Evolutionary conservation across 2,329 filamentous ascomycete species (phyloP).

Genomic region (Aspergillus viridinutans): DNA sequence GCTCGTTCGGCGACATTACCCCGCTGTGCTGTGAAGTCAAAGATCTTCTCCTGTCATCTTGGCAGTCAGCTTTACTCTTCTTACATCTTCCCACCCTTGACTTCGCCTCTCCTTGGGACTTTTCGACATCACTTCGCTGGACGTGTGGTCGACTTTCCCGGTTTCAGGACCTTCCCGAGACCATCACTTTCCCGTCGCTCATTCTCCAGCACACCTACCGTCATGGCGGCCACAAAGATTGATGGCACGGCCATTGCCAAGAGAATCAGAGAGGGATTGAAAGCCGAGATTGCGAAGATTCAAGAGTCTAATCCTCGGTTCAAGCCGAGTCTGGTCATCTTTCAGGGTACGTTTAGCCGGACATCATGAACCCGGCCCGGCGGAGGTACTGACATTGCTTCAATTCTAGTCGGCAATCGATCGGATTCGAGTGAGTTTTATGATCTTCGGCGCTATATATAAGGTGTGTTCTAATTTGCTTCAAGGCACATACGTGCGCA

Average conservation of each 20-base stretch:
- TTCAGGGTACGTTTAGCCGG: constrained; percentile 66
- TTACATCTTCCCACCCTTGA: constrained; percentile 10
- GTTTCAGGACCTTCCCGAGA: constrained; percentile 14
- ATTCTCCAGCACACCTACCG: constrained; percentile 53
- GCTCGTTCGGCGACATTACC: constrained; percentile 20
- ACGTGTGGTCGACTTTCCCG: constrained; percentile 13
- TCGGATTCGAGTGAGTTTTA: constrained; percentile 75
- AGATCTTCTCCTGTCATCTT: constrained; percentile 11
- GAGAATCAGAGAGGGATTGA: constrained; percentile 77
- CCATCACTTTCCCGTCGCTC: constrained; percentile 20
- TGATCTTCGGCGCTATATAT: constrained; percentile 7
- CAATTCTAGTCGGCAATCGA: constrained; percentile 71
- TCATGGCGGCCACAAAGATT: constrained; percentile 85
- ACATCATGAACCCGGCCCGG: not conserved
- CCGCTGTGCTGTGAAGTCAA: constrained; percentile 19
- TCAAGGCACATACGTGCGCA: constrained; percentile 92
- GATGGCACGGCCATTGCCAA: constrained; percentile 96
- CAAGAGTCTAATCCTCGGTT: constrained; percentile 82
- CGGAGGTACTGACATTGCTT: constrained; percentile 5
- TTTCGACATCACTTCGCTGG: constrained; percentile 11
- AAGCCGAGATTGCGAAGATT: constrained; percentile 72
- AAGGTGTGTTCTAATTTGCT: constrained; percentile 20
- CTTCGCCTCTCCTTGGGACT: constrained; percentile 5
- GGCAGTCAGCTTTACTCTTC: constrained; percentile 12
- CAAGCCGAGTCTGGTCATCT: constrained; percentile 85